Conservation (phyloP, 306 rosid species). For the Vicia villosa region DNA sequence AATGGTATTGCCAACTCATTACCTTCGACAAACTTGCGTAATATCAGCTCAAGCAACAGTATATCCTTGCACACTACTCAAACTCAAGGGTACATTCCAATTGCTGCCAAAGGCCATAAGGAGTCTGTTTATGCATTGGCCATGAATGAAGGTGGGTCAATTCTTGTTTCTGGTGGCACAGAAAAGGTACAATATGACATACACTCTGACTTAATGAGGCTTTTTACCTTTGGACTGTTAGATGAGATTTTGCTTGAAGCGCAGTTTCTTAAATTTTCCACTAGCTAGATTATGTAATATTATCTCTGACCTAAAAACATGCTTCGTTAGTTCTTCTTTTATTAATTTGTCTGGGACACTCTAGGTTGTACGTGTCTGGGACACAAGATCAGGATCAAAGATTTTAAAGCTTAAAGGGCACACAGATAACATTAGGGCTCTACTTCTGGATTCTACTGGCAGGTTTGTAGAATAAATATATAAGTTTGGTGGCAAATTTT, state of each 20-base stretch:
- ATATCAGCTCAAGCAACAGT: slow-evolving; percentile 80
- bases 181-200: slow-evolving; percentile 73
- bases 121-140: slow-evolving; percentile 99
- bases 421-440: slow-evolving; percentile 88
- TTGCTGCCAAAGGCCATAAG: slow-evolving; percentile 95
- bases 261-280: slow-evolving; percentile 9
- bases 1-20: slow-evolving; percentile 66
- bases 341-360: slow-evolving; percentile 7
- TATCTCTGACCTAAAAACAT: slow-evolving; percentile 11
- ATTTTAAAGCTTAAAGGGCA: slow-evolving; percentile 94
- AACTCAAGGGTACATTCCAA: slow-evolving; percentile 83
- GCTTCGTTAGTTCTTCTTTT: slow-evolving; percentile 32
- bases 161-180: slow-evolving; percentile 98
- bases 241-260: slow-evolving; percentile 18
- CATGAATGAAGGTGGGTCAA: slow-evolving; percentile 86
- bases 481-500: slow-evolving; percentile 24
- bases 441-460: slow-evolving; percentile 92
- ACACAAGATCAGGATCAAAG: slow-evolving; percentile 94
- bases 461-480: slow-evolving; percentile 61
- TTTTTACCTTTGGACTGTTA: slow-evolving; percentile 22
- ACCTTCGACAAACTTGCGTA: slow-evolving; percentile 75
- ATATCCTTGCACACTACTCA: slow-evolving; percentile 69
- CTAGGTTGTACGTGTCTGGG: slow-evolving; percentile 99
- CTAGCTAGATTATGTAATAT: slow-evolving; percentile 10
- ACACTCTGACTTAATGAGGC: slow-evolving; percentile 24